Evolutionary conservation across 257 asterid species (phyloP).

Genomic region (Rhazya stricta): DNA sequence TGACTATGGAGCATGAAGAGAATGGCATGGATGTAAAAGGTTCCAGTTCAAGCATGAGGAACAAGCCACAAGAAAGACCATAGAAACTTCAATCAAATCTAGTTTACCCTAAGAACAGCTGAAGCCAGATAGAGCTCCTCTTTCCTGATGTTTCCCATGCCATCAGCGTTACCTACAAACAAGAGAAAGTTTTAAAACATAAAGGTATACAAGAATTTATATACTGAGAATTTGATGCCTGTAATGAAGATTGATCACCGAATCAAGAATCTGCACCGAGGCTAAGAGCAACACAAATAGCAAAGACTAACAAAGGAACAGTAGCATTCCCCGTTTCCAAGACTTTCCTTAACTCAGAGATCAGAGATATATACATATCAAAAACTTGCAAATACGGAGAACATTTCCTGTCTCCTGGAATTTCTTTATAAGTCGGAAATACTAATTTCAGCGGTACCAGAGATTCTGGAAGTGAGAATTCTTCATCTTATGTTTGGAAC

Average conservation of each 20-base stretch:
- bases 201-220: not conserved
- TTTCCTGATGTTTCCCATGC: slow-evolving; percentile 66
- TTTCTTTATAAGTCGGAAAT: not conserved
- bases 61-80: not conserved
- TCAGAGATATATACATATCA: not conserved
- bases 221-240: not conserved
- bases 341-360: not conserved
- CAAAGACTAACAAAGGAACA: not conserved
- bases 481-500: not conserved
- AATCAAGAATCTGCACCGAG: not conserved
- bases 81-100: not conserved
- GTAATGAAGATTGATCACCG: not conserved
- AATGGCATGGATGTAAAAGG: not conserved
- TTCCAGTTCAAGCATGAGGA: not conserved
- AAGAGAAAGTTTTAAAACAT: slow-evolving; percentile 11
- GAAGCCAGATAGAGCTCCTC: slow-evolving; percentile 79
- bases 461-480: not conserved
- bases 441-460: not conserved
- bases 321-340: not conserved
- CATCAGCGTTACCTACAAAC: slow-evolving; percentile 71
- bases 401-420: not conserved
- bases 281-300: not conserved
- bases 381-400: not conserved
- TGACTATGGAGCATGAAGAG: not conserved
- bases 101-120: slow-evolving; percentile 61